A percentile compares a stretch with the other conserved stretches of the same genome.
phyloP scores from a whole-genome alignment of 176 grass and related monocot species.

The Cymbopogon citratus region DNA sequence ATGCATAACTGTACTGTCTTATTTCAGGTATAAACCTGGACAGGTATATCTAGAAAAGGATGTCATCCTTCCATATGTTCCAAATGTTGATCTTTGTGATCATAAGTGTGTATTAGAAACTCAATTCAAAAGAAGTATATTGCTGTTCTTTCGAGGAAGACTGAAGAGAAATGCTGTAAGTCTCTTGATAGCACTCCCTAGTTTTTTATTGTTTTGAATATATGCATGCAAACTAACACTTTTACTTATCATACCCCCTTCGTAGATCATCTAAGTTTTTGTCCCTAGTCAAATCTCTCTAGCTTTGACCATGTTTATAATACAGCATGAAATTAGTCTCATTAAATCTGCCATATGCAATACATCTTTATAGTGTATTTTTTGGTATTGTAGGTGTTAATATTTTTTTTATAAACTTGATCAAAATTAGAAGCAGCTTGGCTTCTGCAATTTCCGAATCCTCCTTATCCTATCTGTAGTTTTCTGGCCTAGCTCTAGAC shows the following conservation, averaged over 20 bases:
- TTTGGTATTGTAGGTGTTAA: background rate
- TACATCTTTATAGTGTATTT: background rate
- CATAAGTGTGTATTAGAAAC: slow-evolving; percentile 63
- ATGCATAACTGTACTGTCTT: slow-evolving; percentile 3
- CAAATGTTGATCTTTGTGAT: slow-evolving; percentile 86
- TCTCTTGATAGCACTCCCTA: slow-evolving; percentile 13
- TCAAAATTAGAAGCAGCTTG: background rate
- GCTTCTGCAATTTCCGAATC: background rate
- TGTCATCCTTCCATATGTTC: slow-evolving; percentile 97
- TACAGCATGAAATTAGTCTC: background rate
- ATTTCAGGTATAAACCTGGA: slow-evolving; percentile 93
- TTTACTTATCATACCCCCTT: background rate
- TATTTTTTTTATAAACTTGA: background rate
- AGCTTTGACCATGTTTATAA: background rate
- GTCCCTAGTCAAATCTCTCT: background rate
- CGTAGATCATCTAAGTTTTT: background rate
- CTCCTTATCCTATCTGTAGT: too few species aligned
- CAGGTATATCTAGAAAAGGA: slow-evolving; percentile 97
- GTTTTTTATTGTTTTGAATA: slow-evolving; percentile 6
- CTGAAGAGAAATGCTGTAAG: slow-evolving; percentile 91
- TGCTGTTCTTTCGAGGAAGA: slow-evolving; percentile 94
- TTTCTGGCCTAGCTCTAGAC: too few species aligned
- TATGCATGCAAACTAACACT: background rate
- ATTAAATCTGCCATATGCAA: background rate
- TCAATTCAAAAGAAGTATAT: slow-evolving; percentile 60